These are phyloP conservation scores for Solanum infundibuliforme DNA, from an alignment of 257 asterid genomes.

Conservation along the genomic window DNA sequence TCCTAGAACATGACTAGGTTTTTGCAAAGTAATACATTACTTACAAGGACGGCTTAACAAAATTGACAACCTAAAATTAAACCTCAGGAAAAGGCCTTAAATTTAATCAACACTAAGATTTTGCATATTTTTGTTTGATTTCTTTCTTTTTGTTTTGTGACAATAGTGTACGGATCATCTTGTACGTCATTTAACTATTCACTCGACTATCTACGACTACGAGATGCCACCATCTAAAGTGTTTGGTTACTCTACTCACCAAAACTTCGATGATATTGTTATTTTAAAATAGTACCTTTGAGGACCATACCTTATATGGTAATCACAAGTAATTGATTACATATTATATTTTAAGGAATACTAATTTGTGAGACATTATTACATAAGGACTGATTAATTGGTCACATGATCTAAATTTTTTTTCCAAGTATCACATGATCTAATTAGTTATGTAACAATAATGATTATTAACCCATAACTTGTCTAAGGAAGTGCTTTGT, in stretches of 20 bases:
- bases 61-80: background rate
- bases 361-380: background rate
- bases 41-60: background rate
- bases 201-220: background rate
- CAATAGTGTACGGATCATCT: background rate
- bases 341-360: background rate
- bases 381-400: background rate
- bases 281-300: background rate
- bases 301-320: background rate
- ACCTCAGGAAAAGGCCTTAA: background rate
- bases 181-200: background rate
- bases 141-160: background rate
- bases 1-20: background rate
- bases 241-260: background rate
- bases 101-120: background rate
- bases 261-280: background rate
- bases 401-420: background rate
- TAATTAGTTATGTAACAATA: background rate
- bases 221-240: background rate
- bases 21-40: background rate
- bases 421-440: background rate
- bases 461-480: background rate
- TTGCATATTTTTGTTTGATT: background rate
- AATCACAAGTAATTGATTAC: background rate
- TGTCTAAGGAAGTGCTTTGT: background rate